phyloP scores from a whole-genome alignment of 225 moss, liverwort and hornwort species.

The Antitrichia curtipendula region DNA sequence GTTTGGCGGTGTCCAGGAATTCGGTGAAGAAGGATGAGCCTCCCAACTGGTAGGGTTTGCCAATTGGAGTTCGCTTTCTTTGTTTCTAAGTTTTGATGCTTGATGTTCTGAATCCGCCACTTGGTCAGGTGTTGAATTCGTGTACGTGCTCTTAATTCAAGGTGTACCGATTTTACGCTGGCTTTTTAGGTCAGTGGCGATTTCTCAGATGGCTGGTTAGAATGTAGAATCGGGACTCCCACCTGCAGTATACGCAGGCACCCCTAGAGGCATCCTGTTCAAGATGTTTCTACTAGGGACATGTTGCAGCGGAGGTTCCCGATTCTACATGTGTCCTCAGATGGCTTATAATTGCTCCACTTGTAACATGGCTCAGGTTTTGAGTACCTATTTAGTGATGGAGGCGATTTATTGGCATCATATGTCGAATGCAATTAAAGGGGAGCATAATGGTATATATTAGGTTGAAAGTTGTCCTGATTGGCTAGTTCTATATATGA shows the following conservation, averaged over 20 bases:
- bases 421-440: not conserved
- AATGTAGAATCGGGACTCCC: not conserved
- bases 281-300: not conserved
- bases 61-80: not conserved
- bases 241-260: not conserved
- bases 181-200: not conserved
- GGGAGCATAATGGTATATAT: not conserved
- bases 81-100: not conserved
- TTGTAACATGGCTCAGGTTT: not conserved
- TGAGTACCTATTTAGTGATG: not conserved
- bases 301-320: not conserved
- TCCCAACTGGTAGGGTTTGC: constrained; percentile 60
- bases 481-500: not conserved
- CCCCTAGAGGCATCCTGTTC: not conserved
- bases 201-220: not conserved
- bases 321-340: not conserved
- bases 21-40: constrained; percentile 32
- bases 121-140: not conserved
- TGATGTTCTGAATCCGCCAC: not conserved
- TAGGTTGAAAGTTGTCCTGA: not conserved
- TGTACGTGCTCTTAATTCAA: not conserved
- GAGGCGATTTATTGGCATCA: not conserved
- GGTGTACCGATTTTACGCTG: not conserved
- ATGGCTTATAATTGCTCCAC: not conserved
- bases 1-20: constrained; percentile 43